Evolutionary conservation across 176 grass and related monocot species (phyloP).

Genomic region (Ensete ventricosum): DNA sequence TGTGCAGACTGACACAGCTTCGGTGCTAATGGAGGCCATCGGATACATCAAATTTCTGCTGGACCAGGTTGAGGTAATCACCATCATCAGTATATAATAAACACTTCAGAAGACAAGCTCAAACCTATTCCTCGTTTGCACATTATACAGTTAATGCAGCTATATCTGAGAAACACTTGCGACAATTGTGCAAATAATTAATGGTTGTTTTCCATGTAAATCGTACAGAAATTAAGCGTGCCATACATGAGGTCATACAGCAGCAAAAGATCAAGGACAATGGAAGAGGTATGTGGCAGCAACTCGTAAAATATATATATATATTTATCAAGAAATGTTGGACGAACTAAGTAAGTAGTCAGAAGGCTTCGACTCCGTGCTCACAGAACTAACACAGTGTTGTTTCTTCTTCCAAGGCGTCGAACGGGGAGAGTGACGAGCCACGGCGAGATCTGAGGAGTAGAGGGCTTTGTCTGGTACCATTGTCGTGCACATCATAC

Average conservation of each 20-base stretch:
- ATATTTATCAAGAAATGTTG: no score
- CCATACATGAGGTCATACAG: conserved; percentile 63
- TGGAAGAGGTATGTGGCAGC: conserved; percentile 36
- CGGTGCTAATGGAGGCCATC: conserved; percentile 95
- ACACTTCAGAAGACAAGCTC: neutral
- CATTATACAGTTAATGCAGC: no score
- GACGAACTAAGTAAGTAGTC: no score
- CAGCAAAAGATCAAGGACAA: conserved; percentile 56
- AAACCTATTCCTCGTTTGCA: no score
- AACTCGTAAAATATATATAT: no score
- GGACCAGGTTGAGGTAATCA: conserved; percentile 79
- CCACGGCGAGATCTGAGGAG: conserved; percentile 58
- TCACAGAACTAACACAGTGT: no score
- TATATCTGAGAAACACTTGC: no score
- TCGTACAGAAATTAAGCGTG: conserved; percentile 67
- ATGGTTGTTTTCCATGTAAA: neutral
- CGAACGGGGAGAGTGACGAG: conserved; percentile 11
- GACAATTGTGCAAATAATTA: no score
- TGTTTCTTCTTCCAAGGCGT: neutral
- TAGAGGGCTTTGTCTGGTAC: conserved; percentile 84
- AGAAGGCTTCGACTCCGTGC: no score
- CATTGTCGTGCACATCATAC: conserved; percentile 83
- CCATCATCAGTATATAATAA: neutral
- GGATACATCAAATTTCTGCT: conserved; percentile 98
- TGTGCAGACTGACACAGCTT: conserved; percentile 84